A percentile compares a stretch with the other conserved stretches of the same genome.
Evolutionary conservation across 768 basidiomycete genomes (phyloP).

Genomic region (Albatrellus ellisii): DNA sequence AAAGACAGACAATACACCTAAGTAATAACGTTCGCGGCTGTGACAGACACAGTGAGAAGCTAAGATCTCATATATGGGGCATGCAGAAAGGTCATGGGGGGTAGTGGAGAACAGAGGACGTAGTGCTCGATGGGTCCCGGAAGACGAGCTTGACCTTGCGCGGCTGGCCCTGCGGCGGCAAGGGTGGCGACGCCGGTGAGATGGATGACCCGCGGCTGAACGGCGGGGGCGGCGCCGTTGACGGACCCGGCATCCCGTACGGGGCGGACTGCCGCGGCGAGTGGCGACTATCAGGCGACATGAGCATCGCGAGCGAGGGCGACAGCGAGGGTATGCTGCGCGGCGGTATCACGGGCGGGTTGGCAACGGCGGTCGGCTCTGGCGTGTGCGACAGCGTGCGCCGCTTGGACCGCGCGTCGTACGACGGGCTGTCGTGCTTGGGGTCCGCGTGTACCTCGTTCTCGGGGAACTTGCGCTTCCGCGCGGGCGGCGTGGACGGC

Average conservation of each 20-base stretch:
- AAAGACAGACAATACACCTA: too few relatives aligned
- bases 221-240: neutral
- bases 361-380: constrained; percentile 8
- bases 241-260: neutral
- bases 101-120: too few relatives aligned
- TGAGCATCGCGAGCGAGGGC: constrained; percentile 50
- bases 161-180: too few relatives aligned
- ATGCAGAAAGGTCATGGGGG: too few relatives aligned
- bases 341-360: constrained; percentile 17
- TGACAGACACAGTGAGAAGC: too few relatives aligned
- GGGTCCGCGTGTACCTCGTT: constrained; percentile 6
- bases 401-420: constrained; percentile 9
- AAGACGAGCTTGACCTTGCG: constrained; percentile 10
- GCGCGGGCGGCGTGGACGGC: constrained; percentile 13
- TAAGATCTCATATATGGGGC: too few relatives aligned
- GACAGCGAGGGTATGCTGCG: constrained; percentile 33
- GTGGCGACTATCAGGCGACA: constrained; percentile 30
- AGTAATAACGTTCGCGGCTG: too few relatives aligned
- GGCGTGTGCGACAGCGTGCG: constrained; percentile 14
- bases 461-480: constrained; percentile 24
- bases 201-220: constrained; percentile 5
- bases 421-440: constrained; percentile 2
- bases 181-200: constrained; percentile 13
- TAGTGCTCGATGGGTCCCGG: neutral
- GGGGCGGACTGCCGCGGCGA: constrained; percentile 15